Conservation (phyloP, 1,284 basidiomycete genomes). For the Malassezia arunalokei region DNA sequence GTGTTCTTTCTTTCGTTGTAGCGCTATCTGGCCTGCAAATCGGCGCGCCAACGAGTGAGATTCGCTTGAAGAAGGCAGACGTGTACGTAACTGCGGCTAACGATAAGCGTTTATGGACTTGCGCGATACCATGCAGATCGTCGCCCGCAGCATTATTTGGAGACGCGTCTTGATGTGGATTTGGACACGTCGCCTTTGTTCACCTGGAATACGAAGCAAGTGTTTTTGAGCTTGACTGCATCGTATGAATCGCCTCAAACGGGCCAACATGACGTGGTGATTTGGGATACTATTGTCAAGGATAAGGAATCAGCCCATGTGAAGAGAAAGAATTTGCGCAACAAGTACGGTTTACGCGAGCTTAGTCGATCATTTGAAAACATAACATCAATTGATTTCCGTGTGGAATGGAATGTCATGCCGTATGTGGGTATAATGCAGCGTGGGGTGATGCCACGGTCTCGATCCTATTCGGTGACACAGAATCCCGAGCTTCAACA, state of each 20-base stretch:
- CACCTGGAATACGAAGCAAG: constrained; percentile 86
- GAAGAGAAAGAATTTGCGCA: constrained; percentile 55
- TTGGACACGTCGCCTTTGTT: constrained; percentile 68
- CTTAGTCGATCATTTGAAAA: constrained; percentile 65
- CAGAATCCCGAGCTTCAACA: constrained; percentile 11
- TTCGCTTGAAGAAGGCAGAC: constrained; percentile 57
- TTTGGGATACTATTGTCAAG: constrained; percentile 80
- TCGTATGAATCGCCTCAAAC: constrained; percentile 43
- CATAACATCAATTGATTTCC: constrained; percentile 57
- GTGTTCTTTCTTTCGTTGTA: constrained; percentile 51
- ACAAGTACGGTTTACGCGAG: constrained; percentile 75
- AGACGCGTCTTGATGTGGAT: constrained; percentile 22
- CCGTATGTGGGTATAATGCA: constrained; percentile 65
- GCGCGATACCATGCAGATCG: constrained; percentile 31
- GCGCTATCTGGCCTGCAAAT: constrained; percentile 22
- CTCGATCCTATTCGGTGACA: not conserved
- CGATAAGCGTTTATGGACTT: constrained; percentile 14
- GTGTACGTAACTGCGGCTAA: constrained; percentile 49
- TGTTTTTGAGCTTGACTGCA: constrained; percentile 54
- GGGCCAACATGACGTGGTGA: constrained; percentile 68
- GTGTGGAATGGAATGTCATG: constrained; percentile 78
- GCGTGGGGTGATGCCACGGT: constrained; percentile 11
- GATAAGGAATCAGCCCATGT: constrained; percentile 63
- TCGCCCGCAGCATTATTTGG: constrained; percentile 30
- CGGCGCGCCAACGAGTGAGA: constrained; percentile 50